Conservation (phyloP, 1,284 basidiomycete genomes). For the Puccinia brachypodii region DNA sequence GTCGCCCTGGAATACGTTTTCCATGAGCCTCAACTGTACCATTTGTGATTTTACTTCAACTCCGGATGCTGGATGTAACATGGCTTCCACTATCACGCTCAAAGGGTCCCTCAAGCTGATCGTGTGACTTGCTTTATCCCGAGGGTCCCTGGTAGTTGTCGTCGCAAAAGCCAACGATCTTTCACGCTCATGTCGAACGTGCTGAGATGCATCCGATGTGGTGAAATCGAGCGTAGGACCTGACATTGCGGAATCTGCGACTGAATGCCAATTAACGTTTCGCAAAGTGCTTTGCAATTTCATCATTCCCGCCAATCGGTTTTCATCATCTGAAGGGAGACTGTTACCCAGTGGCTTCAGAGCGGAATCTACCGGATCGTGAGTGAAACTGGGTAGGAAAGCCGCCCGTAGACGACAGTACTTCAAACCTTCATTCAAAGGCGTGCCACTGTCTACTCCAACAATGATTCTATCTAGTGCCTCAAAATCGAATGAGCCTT, state of each 20-base stretch:
- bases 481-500: slow-evolving; percentile 34
- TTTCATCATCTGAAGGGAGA: slow-evolving; percentile 62
- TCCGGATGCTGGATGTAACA: slow-evolving; percentile 44
- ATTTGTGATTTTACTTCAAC: slow-evolving; percentile 42
- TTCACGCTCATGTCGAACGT: slow-evolving; percentile 43
- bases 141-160: slow-evolving; percentile 11
- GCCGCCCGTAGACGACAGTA: slow-evolving; percentile 97
- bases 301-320: slow-evolving; percentile 85
- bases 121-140: slow-evolving; percentile 24
- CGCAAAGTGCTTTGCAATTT: slow-evolving; percentile 74
- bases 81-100: slow-evolving; percentile 41
- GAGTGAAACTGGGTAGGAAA: slow-evolving; percentile 77
- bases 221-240: slow-evolving; percentile 43
- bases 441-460: slow-evolving; percentile 39
- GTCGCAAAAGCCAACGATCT: slow-evolving; percentile 22
- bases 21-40: slow-evolving; percentile 38
- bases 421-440: slow-evolving; percentile 60
- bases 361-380: slow-evolving; percentile 53
- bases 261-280: slow-evolving; percentile 62
- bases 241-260: slow-evolving; percentile 18
- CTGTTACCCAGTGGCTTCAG: slow-evolving; percentile 61
- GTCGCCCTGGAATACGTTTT: slow-evolving; percentile 44
- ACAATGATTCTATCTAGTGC: slow-evolving; percentile 45
- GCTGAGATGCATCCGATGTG: slow-evolving; percentile 32
- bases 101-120: slow-evolving; percentile 33